Evolutionary conservation across 2,329 filamentous ascomycete species (phyloP).

Genomic region (Corynespora cassiicola): DNA sequence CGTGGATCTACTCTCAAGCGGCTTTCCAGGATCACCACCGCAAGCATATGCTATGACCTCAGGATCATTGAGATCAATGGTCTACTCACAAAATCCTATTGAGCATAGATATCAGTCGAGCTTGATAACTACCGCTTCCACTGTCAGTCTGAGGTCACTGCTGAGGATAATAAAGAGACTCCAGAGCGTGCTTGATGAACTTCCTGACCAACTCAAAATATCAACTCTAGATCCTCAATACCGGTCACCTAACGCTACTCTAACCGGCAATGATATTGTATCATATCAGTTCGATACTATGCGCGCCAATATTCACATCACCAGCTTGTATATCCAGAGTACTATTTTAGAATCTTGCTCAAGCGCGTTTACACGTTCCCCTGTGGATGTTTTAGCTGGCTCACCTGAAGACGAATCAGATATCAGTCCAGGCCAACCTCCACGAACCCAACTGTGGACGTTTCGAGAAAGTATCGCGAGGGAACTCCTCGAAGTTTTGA

Average conservation of each 20-base stretch:
- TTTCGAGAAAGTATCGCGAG: conserved; percentile 20
- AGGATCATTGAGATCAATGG: conserved; percentile 7
- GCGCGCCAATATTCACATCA: conserved; percentile 22
- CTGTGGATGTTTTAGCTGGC: conserved; percentile 1
- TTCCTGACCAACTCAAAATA: conserved; percentile 15
- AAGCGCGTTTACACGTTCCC: conserved; percentile 12
- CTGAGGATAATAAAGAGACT: conserved; percentile 19
- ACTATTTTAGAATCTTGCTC: conserved; percentile 21
- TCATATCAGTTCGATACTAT: conserved; percentile 20
- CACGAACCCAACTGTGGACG: conserved; percentile 20
- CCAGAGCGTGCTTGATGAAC: conserved; percentile 15
- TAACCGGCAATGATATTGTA: not conserved
- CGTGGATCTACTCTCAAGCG: conserved; percentile 19
- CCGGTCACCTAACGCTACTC: conserved; percentile 3
- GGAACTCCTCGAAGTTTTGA: conserved; percentile 20
- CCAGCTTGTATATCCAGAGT: conserved; percentile 21
- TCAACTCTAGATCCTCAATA: conserved; percentile 13
- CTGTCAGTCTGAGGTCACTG: conserved; percentile 12
- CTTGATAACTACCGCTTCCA: conserved; percentile 7
- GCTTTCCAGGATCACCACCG: conserved; percentile 18
- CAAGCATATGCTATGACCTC: conserved; percentile 21
- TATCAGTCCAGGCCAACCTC: conserved; percentile 6
- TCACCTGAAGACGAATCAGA: conserved; percentile 11
- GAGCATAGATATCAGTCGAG: not conserved
- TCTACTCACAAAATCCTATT: conserved; percentile 8